phyloP scores from a whole-genome alignment of 2,329 filamentous ascomycete species.

The Cladophialophora yegresii region DNA sequence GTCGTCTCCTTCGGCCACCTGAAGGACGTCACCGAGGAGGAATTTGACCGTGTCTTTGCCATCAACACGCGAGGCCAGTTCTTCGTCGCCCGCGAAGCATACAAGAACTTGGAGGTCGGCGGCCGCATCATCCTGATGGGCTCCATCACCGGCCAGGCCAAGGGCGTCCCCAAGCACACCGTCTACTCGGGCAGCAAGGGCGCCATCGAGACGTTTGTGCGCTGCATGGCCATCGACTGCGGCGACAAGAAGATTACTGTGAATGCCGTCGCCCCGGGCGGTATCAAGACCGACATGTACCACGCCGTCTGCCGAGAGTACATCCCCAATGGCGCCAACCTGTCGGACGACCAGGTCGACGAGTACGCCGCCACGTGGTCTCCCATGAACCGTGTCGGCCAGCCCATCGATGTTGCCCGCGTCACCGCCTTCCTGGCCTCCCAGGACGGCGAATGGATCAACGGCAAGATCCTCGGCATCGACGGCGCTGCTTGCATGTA shows the following conservation, averaged over 20 bases:
- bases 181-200: slow-evolving; percentile 77
- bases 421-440: slow-evolving; percentile 59
- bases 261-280: slow-evolving; percentile 67
- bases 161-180: slow-evolving; percentile 69
- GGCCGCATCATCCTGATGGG: slow-evolving; percentile 73
- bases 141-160: slow-evolving; percentile 67
- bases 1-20: slow-evolving; percentile 69
- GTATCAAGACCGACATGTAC: slow-evolving; percentile 70
- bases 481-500: slow-evolving; percentile 42
- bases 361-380: slow-evolving; percentile 44
- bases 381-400: slow-evolving; percentile 60
- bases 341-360: slow-evolving; percentile 35
- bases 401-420: slow-evolving; percentile 61
- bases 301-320: slow-evolving; percentile 49
- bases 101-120: slow-evolving; percentile 68
- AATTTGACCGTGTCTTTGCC: slow-evolving; percentile 70
- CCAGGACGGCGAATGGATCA: slow-evolving; percentile 61
- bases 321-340: slow-evolving; percentile 45
- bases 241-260: slow-evolving; percentile 68
- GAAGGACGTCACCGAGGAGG: slow-evolving; percentile 68
- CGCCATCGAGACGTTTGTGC: slow-evolving; percentile 74
- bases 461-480: slow-evolving; percentile 45
- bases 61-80: slow-evolving; percentile 71
- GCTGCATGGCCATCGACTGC: slow-evolving; percentile 70
- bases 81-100: slow-evolving; percentile 74